Percentiles rank a stretch among this genome's conserved stretches.
These are phyloP conservation scores for Fraxinus velutina DNA, from an alignment of 305 asterid species.

Conservation along the genomic window DNA sequence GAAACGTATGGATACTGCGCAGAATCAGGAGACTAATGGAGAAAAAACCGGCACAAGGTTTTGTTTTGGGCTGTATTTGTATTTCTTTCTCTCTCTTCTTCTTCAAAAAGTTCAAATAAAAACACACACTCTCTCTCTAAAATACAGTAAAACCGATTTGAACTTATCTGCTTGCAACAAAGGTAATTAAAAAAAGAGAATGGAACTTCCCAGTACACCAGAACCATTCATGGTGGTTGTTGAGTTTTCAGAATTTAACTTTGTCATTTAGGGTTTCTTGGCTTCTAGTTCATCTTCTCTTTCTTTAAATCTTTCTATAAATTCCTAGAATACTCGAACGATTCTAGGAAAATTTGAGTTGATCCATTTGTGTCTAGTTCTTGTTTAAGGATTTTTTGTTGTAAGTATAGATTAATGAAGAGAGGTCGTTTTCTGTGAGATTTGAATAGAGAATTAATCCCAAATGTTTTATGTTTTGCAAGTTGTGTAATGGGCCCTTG, in stretches of 20 bases:
- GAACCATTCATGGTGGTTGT: no score
- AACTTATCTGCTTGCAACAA: conserved; percentile 42
- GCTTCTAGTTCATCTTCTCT: not conserved
- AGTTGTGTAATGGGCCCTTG: conserved; percentile 32
- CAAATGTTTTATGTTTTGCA: conserved; percentile 64
- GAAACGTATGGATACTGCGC: conserved; percentile 58
- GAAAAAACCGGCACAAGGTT: conserved; percentile 55
- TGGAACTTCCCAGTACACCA: no score
- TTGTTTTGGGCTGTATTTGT: conserved; percentile 23
- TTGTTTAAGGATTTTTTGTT: not conserved
- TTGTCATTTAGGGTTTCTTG: conserved; percentile 3
- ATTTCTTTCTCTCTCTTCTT: conserved; percentile 14
- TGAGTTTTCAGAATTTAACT: not conserved
- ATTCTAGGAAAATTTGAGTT: not conserved
- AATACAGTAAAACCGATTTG: conserved; percentile 42
- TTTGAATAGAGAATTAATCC: conserved; percentile 1
- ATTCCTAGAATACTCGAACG: not conserved
- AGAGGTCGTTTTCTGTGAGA: conserved; percentile 36
- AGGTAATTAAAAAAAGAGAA: not conserved
- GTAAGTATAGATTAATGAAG: not conserved
- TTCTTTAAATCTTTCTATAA: not conserved
- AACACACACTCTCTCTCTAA: conserved; percentile 1
- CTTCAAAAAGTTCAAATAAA: conserved; percentile 8
- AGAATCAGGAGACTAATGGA: conserved; percentile 49
- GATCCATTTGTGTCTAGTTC: not conserved